These are phyloP conservation scores for Hepatocystis sp. DNA, from an alignment of 169 alveolate species.

Conservation along the genomic window DNA sequence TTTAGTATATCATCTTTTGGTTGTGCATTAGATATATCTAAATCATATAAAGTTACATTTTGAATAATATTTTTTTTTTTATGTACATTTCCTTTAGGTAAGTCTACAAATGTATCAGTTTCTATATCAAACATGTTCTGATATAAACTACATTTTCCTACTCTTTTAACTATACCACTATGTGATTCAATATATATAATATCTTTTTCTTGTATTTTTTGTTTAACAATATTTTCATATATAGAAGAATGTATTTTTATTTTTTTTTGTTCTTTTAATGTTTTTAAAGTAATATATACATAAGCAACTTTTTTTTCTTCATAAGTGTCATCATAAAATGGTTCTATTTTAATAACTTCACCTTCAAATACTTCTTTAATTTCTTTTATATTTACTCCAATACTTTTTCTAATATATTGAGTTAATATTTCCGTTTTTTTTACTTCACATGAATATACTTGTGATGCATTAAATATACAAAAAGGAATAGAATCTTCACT, in stretches of 20 bases:
- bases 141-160: constrained; percentile 97
- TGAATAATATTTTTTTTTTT: constrained; percentile 98
- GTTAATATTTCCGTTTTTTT: constrained; percentile 76
- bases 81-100: constrained; percentile 99
- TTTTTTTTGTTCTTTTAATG: constrained; percentile 98
- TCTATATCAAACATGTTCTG: constrained; percentile 98
- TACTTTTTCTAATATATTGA: constrained; percentile 93
- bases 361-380: constrained; percentile 95
- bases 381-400: constrained; percentile 98
- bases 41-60: constrained; percentile 98
- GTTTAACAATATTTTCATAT: constrained; percentile 97
- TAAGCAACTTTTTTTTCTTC: constrained; percentile 94
- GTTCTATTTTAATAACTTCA: constrained; percentile 81
- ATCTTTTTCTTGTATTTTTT: constrained; percentile 97
- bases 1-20: constrained; percentile 88
- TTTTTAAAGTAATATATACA: constrained; percentile 96
- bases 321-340: constrained; percentile 51
- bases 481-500: constrained; percentile 87
- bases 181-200: constrained; percentile 98
- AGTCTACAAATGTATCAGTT: constrained; percentile 97
- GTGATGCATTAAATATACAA: constrained; percentile 76
- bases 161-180: constrained; percentile 97
- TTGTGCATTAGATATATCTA: constrained; percentile 98
- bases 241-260: constrained; percentile 98
- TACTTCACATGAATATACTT: constrained; percentile 76